Conservation (phyloP, 108 stramenopile genomes). For the Schizochytrium sp. region DNA sequence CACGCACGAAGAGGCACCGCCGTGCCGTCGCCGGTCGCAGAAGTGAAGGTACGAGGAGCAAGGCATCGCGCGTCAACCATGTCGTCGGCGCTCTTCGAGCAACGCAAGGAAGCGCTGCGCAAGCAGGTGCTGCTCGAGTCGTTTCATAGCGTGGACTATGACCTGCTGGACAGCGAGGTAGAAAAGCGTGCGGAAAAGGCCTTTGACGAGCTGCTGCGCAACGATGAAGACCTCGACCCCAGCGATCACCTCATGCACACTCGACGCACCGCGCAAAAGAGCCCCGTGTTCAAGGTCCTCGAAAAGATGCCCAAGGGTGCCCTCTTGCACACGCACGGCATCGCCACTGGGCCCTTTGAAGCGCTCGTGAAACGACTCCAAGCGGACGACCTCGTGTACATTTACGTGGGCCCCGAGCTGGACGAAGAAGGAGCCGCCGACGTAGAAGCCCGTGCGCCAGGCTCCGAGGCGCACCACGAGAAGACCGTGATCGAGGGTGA, state of each 20-base stretch:
- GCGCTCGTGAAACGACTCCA: background rate
- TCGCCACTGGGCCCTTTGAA: constrained; percentile 1
- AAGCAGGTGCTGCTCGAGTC: constrained; percentile 17
- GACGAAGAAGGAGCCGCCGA: background rate
- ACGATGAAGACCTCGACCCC: background rate
- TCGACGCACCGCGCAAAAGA: background rate
- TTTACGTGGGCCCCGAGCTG: background rate
- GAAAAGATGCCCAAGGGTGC: background rate
- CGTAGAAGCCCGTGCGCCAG: background rate
- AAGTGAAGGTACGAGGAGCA: background rate
- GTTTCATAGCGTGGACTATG: background rate
- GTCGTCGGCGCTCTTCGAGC: background rate
- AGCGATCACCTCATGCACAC: background rate
- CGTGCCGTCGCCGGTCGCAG: background rate
- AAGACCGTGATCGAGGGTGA: background rate
- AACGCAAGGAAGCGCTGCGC: background rate
- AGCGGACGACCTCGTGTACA: background rate
- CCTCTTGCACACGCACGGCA: constrained; percentile 1
- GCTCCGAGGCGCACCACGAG: background rate
- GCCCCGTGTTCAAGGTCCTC: background rate
- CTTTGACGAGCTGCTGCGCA: background rate
- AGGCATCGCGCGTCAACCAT: too few species aligned
- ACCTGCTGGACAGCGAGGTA: background rate
- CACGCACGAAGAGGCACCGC: too few species aligned
- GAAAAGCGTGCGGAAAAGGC: background rate